Conservation (phyloP, 345 rosid genomes). For the Gossypium rotundifolium region DNA sequence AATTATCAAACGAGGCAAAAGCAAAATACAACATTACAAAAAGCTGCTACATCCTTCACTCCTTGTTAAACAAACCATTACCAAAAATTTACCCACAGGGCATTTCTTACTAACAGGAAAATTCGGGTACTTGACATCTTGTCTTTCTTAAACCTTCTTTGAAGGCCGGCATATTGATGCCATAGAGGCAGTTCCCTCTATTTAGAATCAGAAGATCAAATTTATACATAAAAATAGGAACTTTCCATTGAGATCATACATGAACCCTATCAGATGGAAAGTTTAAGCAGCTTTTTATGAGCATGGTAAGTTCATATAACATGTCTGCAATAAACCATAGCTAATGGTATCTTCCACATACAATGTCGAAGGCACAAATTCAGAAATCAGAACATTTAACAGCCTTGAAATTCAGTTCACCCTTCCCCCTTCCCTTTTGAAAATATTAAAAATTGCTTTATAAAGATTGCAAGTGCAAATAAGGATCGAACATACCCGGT, state of each 20-base stretch:
- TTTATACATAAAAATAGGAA: not conserved
- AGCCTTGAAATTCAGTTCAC: not conserved
- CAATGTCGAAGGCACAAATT: not conserved
- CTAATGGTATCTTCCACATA: not conserved
- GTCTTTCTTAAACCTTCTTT: not conserved
- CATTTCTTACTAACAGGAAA: not conserved
- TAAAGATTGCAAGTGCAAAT: not conserved
- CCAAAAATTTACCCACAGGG: not conserved
- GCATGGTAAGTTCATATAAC: not conserved
- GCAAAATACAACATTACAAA: not conserved
- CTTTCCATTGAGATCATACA: not conserved
- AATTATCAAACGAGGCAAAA: not conserved
- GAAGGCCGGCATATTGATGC: not conserved
- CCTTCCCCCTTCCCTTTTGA: not conserved
- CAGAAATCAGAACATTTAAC: not conserved
- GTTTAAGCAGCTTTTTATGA: not conserved
- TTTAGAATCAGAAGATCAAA: not conserved
- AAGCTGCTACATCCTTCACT: not conserved
- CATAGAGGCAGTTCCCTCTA: not conserved
- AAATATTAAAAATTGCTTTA: not conserved
- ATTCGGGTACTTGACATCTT: not conserved
- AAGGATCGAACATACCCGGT: conserved; percentile 61
- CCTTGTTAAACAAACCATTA: not conserved
- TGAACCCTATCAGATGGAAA: not conserved
- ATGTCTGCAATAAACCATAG: not conserved